phyloP scores from a whole-genome alignment of 2,329 filamentous ascomycete species.

The Alternaria sp. region DNA sequence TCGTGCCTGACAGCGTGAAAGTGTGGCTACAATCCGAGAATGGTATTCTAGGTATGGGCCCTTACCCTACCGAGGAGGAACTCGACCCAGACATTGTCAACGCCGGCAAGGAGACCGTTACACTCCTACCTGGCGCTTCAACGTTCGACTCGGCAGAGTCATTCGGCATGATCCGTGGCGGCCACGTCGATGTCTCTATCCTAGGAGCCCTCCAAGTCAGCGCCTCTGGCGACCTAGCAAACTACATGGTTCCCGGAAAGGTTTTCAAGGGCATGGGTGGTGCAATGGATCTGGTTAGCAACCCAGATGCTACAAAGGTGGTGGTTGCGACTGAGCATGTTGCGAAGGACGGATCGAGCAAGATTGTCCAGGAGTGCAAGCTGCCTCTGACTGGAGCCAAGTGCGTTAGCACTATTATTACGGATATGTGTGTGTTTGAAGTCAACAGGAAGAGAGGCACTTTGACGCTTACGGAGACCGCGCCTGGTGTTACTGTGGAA shows the following conservation, averaged over 20 bases:
- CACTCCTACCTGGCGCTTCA: constrained; percentile 78
- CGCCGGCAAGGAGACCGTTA: constrained; percentile 92
- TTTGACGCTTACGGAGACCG: constrained; percentile 81
- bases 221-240: constrained; percentile 80
- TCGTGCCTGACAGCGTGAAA: constrained; percentile 67
- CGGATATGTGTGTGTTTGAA: constrained; percentile 59
- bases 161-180: constrained; percentile 91
- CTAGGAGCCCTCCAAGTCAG: constrained; percentile 90
- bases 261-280: constrained; percentile 87
- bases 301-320: constrained; percentile 82
- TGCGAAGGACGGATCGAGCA: constrained; percentile 88
- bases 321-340: constrained; percentile 95
- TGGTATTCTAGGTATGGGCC: constrained; percentile 57
- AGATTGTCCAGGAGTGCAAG: constrained; percentile 77
- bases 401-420: constrained; percentile 53
- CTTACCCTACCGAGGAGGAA: constrained; percentile 64
- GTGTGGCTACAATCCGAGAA: constrained; percentile 67
- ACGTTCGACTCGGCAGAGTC: constrained; percentile 88
- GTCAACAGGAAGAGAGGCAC: constrained; percentile 72
- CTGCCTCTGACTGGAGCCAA: constrained; percentile 51
- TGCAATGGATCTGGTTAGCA: constrained; percentile 89
- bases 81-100: constrained; percentile 92
- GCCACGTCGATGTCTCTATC: constrained; percentile 86
- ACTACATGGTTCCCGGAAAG: constrained; percentile 93
- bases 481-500: constrained; percentile 84